Evolutionary conservation across 176 grass and related monocot genomes (phyloP).

Genomic region (Phyllostachys edulis): DNA sequence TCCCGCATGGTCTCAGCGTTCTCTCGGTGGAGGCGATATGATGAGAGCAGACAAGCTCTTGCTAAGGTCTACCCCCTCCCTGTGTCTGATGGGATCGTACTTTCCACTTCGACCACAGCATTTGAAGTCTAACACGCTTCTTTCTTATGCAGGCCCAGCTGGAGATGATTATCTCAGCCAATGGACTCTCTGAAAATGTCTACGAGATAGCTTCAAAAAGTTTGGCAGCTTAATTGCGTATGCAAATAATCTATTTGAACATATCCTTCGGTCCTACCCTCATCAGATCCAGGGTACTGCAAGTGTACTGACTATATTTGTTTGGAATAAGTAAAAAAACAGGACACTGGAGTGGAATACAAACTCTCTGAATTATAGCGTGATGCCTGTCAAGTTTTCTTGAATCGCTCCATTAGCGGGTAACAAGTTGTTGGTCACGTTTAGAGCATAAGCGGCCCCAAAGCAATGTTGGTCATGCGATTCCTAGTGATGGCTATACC

Average conservation of each 20-base stretch:
- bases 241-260: not conserved
- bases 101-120: not conserved
- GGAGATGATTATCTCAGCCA: conserved; percentile 86
- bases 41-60: conserved; percentile 76
- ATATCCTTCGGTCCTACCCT: not conserved
- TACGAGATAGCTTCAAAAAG: conserved; percentile 94
- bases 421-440: not conserved
- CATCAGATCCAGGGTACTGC: not conserved
- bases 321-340: not conserved
- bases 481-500: not conserved
- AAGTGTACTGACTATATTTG: conserved; percentile 18
- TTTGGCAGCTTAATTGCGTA: conserved; percentile 57
- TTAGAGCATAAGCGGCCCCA: not conserved
- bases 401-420: not conserved
- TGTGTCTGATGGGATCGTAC: not conserved
- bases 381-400: not conserved
- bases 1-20: conserved; percentile 94
- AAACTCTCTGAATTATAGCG: not conserved
- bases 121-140: not conserved
- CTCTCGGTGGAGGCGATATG: conserved; percentile 85
- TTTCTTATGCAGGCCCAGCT: conserved; percentile 68
- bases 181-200: conserved; percentile 94
- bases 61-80: conserved; percentile 49
- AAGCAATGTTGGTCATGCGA: not conserved
- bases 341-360: not conserved